These are phyloP conservation scores for Aspergillus homomorphus DNA, from an alignment of 495 filamentous ascomycete species.

Conservation along the genomic window DNA sequence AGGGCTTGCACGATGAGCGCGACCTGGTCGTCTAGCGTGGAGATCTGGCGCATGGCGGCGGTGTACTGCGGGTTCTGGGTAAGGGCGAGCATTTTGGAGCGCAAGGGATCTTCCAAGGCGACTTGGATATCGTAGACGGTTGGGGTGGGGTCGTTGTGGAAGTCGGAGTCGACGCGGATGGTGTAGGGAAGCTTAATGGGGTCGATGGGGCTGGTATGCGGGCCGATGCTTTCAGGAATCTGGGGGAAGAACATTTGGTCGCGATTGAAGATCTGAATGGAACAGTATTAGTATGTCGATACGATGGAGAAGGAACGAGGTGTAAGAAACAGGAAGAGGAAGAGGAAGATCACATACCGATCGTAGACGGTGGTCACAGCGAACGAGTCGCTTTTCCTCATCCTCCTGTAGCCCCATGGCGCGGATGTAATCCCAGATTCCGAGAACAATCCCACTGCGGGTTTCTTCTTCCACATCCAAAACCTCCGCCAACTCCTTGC, in stretches of 20 bases:
- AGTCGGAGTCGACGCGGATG: slow-evolving; percentile 86
- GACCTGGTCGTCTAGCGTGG: slow-evolving; percentile 75
- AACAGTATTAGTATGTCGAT: slow-evolving; percentile 11
- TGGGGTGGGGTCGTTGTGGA: slow-evolving; percentile 58
- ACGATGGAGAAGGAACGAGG: neutral
- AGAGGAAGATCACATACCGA: slow-evolving; percentile 50
- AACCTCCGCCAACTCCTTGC: slow-evolving; percentile 74
- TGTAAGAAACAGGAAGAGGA: neutral
- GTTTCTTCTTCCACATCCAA: slow-evolving; percentile 86
- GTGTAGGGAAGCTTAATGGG: slow-evolving; percentile 87
- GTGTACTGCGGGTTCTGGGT: slow-evolving; percentile 48
- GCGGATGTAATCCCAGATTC: slow-evolving; percentile 92
- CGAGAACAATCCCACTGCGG: slow-evolving; percentile 78
- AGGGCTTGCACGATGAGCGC: slow-evolving; percentile 75
- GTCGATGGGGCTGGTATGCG: slow-evolving; percentile 72
- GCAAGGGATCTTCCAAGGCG: slow-evolving; percentile 77
- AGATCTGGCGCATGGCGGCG: slow-evolving; percentile 65
- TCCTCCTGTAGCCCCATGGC: slow-evolving; percentile 84
- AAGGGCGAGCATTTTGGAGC: slow-evolving; percentile 61
- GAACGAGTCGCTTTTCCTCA: slow-evolving; percentile 86
- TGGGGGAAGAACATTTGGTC: slow-evolving; percentile 87
- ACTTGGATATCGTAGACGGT: slow-evolving; percentile 90
- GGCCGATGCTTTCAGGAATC: slow-evolving; percentile 68
- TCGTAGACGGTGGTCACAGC: slow-evolving; percentile 78
- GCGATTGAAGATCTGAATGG: slow-evolving; percentile 64